These are phyloP conservation scores for Paraphaeosphaeria minitans DNA, from an alignment of 2,329 filamentous ascomycete species.

Conservation along the genomic window DNA sequence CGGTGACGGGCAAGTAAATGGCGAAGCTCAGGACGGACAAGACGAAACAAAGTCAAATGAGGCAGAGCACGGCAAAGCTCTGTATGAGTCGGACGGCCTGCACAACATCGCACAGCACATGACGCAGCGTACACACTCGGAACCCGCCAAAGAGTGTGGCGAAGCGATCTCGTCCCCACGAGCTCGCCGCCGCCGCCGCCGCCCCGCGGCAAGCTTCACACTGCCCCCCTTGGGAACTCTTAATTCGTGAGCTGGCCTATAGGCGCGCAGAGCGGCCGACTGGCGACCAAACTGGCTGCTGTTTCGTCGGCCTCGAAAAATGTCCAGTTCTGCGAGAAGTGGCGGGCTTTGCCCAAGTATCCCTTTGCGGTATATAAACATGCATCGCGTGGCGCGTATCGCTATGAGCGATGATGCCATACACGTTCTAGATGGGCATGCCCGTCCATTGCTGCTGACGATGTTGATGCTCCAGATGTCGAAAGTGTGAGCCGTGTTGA, in stretches of 20 bases:
- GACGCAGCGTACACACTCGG: background rate
- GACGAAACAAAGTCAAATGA: background rate
- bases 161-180: background rate
- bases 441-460: background rate
- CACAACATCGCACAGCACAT: background rate
- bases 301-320: background rate
- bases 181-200: background rate
- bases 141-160: background rate
- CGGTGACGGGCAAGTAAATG: background rate
- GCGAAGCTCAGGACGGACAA: background rate
- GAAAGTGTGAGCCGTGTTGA: background rate
- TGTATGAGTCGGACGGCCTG: background rate
- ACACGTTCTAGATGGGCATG: background rate
- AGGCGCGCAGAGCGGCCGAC: too few species aligned
- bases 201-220: background rate
- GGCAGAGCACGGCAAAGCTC: background rate
- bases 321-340: background rate
- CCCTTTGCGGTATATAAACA: too few species aligned
- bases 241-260: background rate
- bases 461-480: too few species aligned
- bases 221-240: background rate
- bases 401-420: background rate
- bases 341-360: background rate
- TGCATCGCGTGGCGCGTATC: background rate
- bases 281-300: background rate